These are phyloP conservation scores for bread wheat (Triticum aestivum) DNA, from an alignment of 176 grass and related monocot species.

Conservation along the genomic window IWGSC_CS_RefSeq_v2.1 NC_057801.1:844547408-844547907, in stretches of 20 bases:
- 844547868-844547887: conserved; percentile 65
- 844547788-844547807: not conserved
- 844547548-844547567: no score
- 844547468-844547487: conserved; percentile 58
- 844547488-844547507: conserved; percentile 51
- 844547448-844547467: conserved; percentile 72
- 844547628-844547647: conserved; percentile 45
- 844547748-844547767: conserved; percentile 84
- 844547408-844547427: not conserved
- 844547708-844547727: conserved; percentile 33
- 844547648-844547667: conserved; percentile 85
- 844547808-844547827: no score
- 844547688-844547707: conserved; percentile 79
- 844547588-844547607: not conserved
- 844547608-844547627: not conserved
- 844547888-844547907: conserved; percentile 44
- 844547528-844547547: no score
- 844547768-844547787: conserved; percentile 36
- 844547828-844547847: not conserved
- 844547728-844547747: conserved; percentile 70
- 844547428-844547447: conserved; percentile 27
- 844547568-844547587: no score
- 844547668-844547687: conserved; percentile 62
- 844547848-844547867: conserved; percentile 23
- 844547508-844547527: conserved; percentile 51